Evolutionary conservation across 805 yeast species (phyloP).

Genomic region (Komagataella mondaviorum): DNA sequence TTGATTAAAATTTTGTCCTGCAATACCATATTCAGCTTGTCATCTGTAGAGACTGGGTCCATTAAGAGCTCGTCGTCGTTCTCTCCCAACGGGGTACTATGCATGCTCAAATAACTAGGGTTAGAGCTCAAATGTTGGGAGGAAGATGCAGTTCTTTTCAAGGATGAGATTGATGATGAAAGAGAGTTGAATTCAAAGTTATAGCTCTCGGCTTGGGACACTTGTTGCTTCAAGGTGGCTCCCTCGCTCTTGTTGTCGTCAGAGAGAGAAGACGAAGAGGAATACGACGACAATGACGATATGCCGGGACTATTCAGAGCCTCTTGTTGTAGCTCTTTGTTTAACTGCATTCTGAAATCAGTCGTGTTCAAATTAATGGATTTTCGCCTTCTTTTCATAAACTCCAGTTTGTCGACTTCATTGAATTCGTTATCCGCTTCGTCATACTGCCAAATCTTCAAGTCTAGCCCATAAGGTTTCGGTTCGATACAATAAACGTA

Average conservation of each 20-base stretch:
- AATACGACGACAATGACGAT: neutral
- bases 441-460: slow-evolving; percentile 22
- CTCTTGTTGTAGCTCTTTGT: neutral
- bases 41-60: neutral
- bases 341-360: neutral
- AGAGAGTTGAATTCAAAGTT: neutral
- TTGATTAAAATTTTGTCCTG: neutral
- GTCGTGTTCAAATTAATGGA: neutral
- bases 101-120: neutral
- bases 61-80: neutral
- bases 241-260: neutral
- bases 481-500: slow-evolving; percentile 23
- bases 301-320: neutral
- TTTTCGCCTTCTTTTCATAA: slow-evolving; percentile 15
- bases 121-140: neutral
- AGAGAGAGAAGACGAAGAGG: neutral
- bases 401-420: slow-evolving; percentile 23
- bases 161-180: neutral
- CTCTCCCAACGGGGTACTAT: neutral
- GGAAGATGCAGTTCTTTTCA: neutral
- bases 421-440: slow-evolving; percentile 19
- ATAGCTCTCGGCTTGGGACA: neutral
- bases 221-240: neutral
- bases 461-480: slow-evolving; percentile 22
- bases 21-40: neutral